Evolutionary conservation across 192 early-diverging fungal genomes (phyloP).

Genomic region (Backusella tarrabulga): DNA sequence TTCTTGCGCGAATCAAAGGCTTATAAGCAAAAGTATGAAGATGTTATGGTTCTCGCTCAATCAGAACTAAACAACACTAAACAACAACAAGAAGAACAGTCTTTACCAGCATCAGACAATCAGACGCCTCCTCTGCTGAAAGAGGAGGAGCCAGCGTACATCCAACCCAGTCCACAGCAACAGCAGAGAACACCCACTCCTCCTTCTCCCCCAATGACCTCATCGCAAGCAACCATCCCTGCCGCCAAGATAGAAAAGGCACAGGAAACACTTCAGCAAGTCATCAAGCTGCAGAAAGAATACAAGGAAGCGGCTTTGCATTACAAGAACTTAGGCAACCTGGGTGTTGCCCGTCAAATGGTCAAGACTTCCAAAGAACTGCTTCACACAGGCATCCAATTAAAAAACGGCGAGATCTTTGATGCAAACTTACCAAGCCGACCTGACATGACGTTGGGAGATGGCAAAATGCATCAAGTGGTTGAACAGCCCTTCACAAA

Average conservation of each 20-base stretch:
- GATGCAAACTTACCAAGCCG: slow-evolving; percentile 16
- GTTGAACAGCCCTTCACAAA: neutral
- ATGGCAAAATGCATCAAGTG: slow-evolving; percentile 23
- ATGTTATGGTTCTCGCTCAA: neutral
- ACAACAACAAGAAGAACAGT: neutral
- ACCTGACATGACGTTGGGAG: slow-evolving; percentile 30
- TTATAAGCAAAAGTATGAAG: slow-evolving; percentile 18
- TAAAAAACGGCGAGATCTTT: slow-evolving; percentile 27
- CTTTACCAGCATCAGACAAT: neutral
- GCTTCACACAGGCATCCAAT: slow-evolving; percentile 37
- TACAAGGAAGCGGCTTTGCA: slow-evolving; percentile 60
- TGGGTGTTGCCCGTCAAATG: slow-evolving; percentile 48
- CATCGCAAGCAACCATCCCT: neutral
- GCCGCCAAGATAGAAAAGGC: neutral
- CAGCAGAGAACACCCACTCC: slow-evolving; percentile 2
- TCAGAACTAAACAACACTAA: neutral
- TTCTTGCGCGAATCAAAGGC: slow-evolving; percentile 28
- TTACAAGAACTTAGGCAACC: slow-evolving; percentile 51
- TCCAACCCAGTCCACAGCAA: neutral
- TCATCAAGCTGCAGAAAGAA: slow-evolving; percentile 44
- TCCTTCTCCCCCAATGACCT: neutral
- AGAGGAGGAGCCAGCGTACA: neutral
- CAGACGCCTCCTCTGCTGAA: neutral
- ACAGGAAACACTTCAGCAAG: slow-evolving; percentile 16
- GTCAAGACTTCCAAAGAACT: slow-evolving; percentile 46